Evolutionary conservation across 805 yeast species (phyloP), one percentile per base, ranked within the genome.

Genomic region (Cyberlindnera mrakii): DNA sequence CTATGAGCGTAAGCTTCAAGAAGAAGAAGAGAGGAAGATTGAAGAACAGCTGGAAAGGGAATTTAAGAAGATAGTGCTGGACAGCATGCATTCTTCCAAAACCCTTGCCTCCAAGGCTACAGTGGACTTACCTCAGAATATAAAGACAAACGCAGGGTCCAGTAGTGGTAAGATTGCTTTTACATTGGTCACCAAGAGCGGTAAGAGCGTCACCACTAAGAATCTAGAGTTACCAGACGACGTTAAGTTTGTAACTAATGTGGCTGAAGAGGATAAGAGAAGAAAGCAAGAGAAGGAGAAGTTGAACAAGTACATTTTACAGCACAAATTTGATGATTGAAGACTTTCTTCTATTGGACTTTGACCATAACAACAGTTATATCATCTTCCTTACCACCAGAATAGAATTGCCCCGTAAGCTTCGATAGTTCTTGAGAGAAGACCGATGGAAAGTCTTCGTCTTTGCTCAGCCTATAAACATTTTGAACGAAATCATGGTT

Each of bases 301-400:
- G 52, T 74, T 84, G 44, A 77, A 79, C 59, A 68, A 70, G 33
- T 69, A 78, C 44, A 84, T 82, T 19, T 54, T 74, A 40, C 63
- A 61, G 41, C 48, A 63, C 18, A 55, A 60, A 6, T 67, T 55
- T 47, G 68, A 65, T 20, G 41, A 39, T n/a, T 37, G 25, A 34
- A 18, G 37, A 30, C 13, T 9, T 33, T 20, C 18, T 8, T 16
- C 39, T 25, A 54, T 38, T 41, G 27, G 34, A 46, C 53, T 55
- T 77, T 74, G 35, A 88, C 80, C 55, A 86, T 72, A 2, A 90
- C 83, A 15, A 84, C 77, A 1, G 98, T 88, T 32, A 93, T 84
- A 63, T 91, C 99, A 65, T 91, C 99, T 37, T 89, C 95, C 66
- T 91, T 91, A 13, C 99, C 99, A 30, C 99, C 98, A 45, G 78